A percentile compares a stretch with the other conserved stretches of the same genome.
Conservation (phyloP, 768 basidiomycete genomes). For the Tricholoma terreum region DNA sequence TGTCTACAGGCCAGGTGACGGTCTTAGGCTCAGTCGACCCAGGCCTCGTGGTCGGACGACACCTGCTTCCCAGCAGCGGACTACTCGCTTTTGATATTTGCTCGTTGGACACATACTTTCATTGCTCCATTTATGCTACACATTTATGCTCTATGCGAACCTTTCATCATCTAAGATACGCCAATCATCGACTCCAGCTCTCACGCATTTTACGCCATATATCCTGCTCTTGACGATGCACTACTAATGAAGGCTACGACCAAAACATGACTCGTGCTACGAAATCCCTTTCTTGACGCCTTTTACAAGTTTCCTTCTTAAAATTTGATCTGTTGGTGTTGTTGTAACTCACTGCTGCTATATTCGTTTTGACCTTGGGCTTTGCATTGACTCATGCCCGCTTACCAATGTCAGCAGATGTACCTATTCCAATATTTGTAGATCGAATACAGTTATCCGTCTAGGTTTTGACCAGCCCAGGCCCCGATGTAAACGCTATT, state of each 20-base stretch:
- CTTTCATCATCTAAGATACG: background rate
- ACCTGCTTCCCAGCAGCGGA: constrained; percentile 35
- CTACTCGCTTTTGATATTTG: constrained; percentile 32
- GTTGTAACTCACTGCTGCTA: too few species aligned
- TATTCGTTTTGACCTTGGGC: background rate
- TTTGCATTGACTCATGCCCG: background rate
- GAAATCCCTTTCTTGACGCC: background rate
- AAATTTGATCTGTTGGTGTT: too few species aligned
- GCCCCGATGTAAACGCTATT: too few species aligned
- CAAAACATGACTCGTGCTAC: background rate
- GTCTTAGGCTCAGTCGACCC: constrained; percentile 46
- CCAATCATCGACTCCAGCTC: background rate
- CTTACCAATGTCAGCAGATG: background rate
- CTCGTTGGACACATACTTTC: background rate
- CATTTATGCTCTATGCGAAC: background rate
- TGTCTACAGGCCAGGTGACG: constrained; percentile 41
- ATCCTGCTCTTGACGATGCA: background rate
- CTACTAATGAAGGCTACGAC: background rate
- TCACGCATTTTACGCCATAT: background rate
- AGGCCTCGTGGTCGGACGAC: constrained; percentile 49
- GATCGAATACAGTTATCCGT: background rate
- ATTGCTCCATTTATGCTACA: background rate
- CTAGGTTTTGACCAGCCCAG: too few species aligned
- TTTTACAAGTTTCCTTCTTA: too few species aligned
- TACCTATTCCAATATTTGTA: background rate